phyloP scores from a whole-genome alignment of 2,329 filamentous ascomycete genomes.

The Penicillium sp. region DNA sequence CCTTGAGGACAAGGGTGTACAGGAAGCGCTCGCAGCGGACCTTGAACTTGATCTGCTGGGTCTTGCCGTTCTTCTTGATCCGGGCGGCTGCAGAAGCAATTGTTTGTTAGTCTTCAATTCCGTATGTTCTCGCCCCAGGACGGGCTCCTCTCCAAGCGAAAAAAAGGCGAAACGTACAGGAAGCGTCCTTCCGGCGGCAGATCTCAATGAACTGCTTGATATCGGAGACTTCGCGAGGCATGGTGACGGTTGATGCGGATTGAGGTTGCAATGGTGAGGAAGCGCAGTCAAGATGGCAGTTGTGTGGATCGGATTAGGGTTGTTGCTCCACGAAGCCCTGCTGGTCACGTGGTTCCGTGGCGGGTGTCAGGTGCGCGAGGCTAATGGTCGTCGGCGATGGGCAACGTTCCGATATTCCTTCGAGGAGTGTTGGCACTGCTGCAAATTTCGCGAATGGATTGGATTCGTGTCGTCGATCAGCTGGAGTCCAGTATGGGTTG shows the following conservation, averaged over 20 bases:
- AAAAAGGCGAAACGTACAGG: constrained; percentile 68
- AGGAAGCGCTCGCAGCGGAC: constrained; percentile 95
- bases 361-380: constrained; percentile 4
- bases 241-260: constrained; percentile 57
- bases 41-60: constrained; percentile 99
- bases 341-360: constrained; percentile 12
- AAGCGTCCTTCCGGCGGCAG: constrained; percentile 98
- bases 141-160: not conserved
- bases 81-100: constrained; percentile 64
- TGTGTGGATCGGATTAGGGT: constrained; percentile 31
- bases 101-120: constrained; percentile 16
- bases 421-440: not conserved
- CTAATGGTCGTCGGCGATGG: constrained; percentile 9
- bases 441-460: not conserved
- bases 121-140: not conserved
- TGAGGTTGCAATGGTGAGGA: constrained; percentile 19
- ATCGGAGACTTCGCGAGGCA: constrained; percentile 97
- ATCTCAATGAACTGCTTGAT: constrained; percentile 99
- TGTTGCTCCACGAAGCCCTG: constrained; percentile 20
- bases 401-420: constrained; percentile 3
- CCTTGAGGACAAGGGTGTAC: constrained; percentile 98
- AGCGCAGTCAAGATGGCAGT: constrained; percentile 18
- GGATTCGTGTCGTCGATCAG: not conserved
- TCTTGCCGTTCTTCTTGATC: constrained; percentile 94
- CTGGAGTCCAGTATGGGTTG: not conserved